phyloP scores from a whole-genome alignment of 2,329 filamentous ascomycete genomes.

The Stromatinia cepivora region DNA sequence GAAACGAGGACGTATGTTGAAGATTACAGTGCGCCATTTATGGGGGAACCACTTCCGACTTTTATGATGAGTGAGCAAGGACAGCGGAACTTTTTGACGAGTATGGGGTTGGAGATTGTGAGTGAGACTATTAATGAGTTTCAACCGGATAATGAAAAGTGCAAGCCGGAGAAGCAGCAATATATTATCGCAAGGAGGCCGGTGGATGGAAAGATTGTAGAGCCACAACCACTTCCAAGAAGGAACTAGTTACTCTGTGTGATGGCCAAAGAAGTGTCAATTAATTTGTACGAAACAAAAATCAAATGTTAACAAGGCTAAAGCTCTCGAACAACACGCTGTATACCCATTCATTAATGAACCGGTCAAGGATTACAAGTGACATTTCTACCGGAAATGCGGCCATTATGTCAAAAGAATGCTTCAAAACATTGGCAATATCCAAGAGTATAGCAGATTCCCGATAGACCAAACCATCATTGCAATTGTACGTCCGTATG shows the following conservation, averaged over 20 bases:
- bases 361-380: too few species aligned
- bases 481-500: too few species aligned
- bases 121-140: slow-evolving; percentile 32
- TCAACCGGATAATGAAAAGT: slow-evolving; percentile 32
- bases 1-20: slow-evolving; percentile 38
- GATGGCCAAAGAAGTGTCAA: background rate
- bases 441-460: too few species aligned
- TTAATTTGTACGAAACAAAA: background rate
- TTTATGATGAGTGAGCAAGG: slow-evolving; percentile 34
- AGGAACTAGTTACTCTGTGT: background rate
- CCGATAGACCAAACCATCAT: too few species aligned
- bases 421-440: too few species aligned
- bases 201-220: slow-evolving; percentile 1
- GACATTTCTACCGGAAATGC: too few species aligned
- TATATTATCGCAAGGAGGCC: slow-evolving; percentile 26
- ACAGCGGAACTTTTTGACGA: slow-evolving; percentile 30
- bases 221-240: slow-evolving; percentile 23
- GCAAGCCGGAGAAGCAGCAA: slow-evolving; percentile 25
- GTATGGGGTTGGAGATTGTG: slow-evolving; percentile 35
- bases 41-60: slow-evolving; percentile 32
- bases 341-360: too few species aligned
- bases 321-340: too few species aligned
- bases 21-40: slow-evolving; percentile 33
- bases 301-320: background rate
- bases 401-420: too few species aligned